These are phyloP conservation scores for Vitis amurensis DNA, from an alignment of 164 flowering plant species.

Conservation along the genomic window DNA sequence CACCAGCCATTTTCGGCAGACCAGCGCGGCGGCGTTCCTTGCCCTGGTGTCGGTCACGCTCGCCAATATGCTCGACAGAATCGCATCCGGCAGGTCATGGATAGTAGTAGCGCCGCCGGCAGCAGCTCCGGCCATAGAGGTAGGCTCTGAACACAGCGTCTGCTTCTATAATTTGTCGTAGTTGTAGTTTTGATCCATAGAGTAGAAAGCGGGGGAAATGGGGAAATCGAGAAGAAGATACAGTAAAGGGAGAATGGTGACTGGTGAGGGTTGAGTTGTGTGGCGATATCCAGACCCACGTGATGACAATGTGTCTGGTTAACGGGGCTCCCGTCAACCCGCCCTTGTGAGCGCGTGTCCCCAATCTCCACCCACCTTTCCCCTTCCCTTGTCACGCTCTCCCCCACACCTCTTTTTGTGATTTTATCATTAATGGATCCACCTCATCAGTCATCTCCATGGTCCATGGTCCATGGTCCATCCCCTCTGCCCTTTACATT, in stretches of 20 bases:
- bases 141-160: not conserved
- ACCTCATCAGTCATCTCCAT: no score
- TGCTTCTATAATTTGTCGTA: not conserved
- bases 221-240: not conserved
- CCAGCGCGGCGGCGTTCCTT: slow-evolving; percentile 73
- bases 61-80: slow-evolving; percentile 55
- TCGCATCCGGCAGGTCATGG: slow-evolving; percentile 75
- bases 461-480: no score
- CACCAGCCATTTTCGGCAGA: slow-evolving; percentile 51
- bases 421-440: no score
- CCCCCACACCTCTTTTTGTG: no score
- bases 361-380: no score
- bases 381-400: no score
- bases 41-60: slow-evolving; percentile 46
- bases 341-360: no score
- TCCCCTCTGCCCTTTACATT: no score
- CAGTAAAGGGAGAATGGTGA: not conserved
- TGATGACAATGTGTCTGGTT: slow-evolving; percentile 6
- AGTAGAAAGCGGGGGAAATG: slow-evolving; percentile 5
- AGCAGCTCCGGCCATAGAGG: not conserved
- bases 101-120: slow-evolving; percentile 22
- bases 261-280: slow-evolving; percentile 3
- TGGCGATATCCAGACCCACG: slow-evolving; percentile 9
- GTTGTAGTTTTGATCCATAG: not conserved
- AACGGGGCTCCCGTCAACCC: no score